Conservation (phyloP, 2,329 filamentous ascomycete species). For the Venturia nashicola region DNA sequence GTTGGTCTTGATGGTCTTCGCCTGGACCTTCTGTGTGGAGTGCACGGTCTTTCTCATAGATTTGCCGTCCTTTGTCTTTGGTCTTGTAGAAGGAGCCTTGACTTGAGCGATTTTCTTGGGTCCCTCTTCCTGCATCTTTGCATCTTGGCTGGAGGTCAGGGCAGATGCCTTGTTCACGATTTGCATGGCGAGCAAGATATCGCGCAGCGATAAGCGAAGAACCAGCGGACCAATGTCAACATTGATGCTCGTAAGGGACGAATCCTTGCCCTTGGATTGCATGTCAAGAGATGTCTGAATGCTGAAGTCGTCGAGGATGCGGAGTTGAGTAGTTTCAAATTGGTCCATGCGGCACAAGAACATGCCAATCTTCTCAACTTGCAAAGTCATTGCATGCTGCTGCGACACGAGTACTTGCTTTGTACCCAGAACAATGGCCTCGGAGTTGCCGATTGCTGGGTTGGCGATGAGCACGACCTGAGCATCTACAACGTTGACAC, state of each 20-base stretch:
- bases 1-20: slow-evolving; percentile 35
- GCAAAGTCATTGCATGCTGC: slow-evolving; percentile 86
- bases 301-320: slow-evolving; percentile 97
- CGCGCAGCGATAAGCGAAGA: slow-evolving; percentile 76
- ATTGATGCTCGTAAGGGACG: slow-evolving; percentile 62
- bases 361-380: slow-evolving; percentile 92
- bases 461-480: slow-evolving; percentile 96
- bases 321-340: slow-evolving; percentile 78
- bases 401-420: slow-evolving; percentile 88
- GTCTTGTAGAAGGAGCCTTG: slow-evolving; percentile 18
- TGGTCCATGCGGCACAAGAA: slow-evolving; percentile 97
- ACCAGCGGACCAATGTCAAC: slow-evolving; percentile 86
- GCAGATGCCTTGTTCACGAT: slow-evolving; percentile 86
- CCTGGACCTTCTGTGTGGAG: neutral
- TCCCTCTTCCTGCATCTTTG: slow-evolving; percentile 39
- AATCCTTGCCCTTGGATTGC: slow-evolving; percentile 44
- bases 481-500: slow-evolving; percentile 88
- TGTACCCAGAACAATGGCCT: slow-evolving; percentile 88
- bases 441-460: slow-evolving; percentile 75
- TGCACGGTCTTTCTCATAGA: neutral
- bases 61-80: neutral
- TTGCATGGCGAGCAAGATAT: slow-evolving; percentile 88
- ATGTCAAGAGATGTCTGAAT: slow-evolving; percentile 80
- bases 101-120: slow-evolving; percentile 43
- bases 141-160: slow-evolving; percentile 52